Conservation (phyloP, 2,329 filamentous ascomycete genomes). For the Lasiodiplodia hormozganensis region DNA sequence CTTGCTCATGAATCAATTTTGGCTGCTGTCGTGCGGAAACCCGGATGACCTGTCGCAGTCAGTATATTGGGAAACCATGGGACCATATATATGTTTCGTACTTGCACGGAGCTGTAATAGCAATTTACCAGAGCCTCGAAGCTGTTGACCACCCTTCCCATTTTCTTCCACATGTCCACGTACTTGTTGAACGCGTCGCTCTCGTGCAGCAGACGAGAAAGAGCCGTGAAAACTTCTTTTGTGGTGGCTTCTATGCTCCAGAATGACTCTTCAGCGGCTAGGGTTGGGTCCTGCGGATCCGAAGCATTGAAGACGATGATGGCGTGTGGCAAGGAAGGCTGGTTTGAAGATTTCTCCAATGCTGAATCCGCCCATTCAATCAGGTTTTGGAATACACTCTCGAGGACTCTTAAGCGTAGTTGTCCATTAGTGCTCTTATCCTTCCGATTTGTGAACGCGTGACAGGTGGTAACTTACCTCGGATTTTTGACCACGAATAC, state of each 20-base stretch:
- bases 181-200: too few species aligned
- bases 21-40: constrained; percentile 55
- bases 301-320: constrained; percentile 61
- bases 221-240: constrained; percentile 45
- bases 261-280: constrained; percentile 46
- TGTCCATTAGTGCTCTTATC: too few species aligned
- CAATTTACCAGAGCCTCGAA: constrained; percentile 47
- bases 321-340: constrained; percentile 62
- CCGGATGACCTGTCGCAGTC: constrained; percentile 42
- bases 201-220: constrained; percentile 34
- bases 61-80: background rate
- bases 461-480: constrained; percentile 34
- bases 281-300: constrained; percentile 34
- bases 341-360: constrained; percentile 62
- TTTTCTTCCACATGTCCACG: too few species aligned
- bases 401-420: constrained; percentile 44
- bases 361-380: constrained; percentile 60
- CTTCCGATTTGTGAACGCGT: rapidly evolving
- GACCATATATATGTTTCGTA: constrained; percentile 11
- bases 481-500: constrained; percentile 52
- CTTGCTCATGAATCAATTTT: constrained; percentile 58
- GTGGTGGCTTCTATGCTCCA: constrained; percentile 56
- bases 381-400: constrained; percentile 52
- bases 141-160: too few species aligned
- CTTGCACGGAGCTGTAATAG: constrained; percentile 58